These are phyloP conservation scores for Tubosaeta sp. DNA, from an alignment of 768 basidiomycete species.

Conservation along the genomic window DNA sequence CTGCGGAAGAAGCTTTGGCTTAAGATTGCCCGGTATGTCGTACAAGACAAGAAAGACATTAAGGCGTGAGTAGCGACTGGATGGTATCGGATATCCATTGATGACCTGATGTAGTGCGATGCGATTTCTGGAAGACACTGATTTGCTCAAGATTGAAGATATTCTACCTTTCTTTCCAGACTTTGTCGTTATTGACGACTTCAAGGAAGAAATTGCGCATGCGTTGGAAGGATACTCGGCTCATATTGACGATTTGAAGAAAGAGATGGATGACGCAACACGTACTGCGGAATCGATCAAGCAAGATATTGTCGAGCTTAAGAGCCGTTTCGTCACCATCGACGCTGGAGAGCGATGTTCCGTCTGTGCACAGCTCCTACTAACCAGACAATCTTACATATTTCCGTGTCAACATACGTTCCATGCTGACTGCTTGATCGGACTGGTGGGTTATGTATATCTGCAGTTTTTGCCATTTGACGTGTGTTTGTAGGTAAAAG, in stretches of 20 bases:
- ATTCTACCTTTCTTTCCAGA: slow-evolving; percentile 99
- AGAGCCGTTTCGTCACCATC: slow-evolving; percentile 88
- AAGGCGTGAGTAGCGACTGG: slow-evolving; percentile 69
- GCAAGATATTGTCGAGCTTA: slow-evolving; percentile 79
- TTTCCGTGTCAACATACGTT: slow-evolving; percentile 98
- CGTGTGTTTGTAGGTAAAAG: slow-evolving; percentile 67
- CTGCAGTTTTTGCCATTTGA: neutral
- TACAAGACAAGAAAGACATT: slow-evolving; percentile 97
- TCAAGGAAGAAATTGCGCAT: slow-evolving; percentile 97
- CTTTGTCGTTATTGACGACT: slow-evolving; percentile 98
- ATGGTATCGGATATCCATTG: neutral
- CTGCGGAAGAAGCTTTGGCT: slow-evolving; percentile 94
- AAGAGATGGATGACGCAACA: slow-evolving; percentile 96
- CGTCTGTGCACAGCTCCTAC: slow-evolving; percentile 66
- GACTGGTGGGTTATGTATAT: slow-evolving; percentile 59
- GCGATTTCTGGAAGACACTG: slow-evolving; percentile 92
- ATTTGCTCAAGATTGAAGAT: slow-evolving; percentile 95
- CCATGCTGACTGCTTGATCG: slow-evolving; percentile 96
- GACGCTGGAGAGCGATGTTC: slow-evolving; percentile 85
- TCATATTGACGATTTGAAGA: slow-evolving; percentile 85
- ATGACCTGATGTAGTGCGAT: slow-evolving; percentile 65
- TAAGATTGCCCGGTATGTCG: slow-evolving; percentile 97
- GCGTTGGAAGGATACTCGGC: slow-evolving; percentile 92
- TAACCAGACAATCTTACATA: slow-evolving; percentile 93
- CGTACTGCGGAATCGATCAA: slow-evolving; percentile 90